Base-by-base conservation (phyloP, 2,329 filamentous ascomycete genomes). In the Phialocephala sp. region DNA sequence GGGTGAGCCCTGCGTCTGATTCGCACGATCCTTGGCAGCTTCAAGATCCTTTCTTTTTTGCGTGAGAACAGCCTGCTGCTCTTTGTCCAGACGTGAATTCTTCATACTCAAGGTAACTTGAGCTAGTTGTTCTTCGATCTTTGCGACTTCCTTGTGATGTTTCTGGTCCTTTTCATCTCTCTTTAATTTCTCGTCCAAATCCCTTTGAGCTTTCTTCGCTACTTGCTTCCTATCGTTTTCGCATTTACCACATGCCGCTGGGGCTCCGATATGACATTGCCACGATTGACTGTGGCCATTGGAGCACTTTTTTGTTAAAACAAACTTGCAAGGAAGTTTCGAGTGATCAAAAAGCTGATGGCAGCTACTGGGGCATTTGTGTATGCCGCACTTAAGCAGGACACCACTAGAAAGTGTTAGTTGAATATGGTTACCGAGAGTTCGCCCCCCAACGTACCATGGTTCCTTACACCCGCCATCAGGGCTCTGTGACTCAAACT, bases 401-500 rank as follows among this genome's bases (percentile, higher is more conserved):
- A 71, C 77, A 1, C 79, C 80, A 74, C 87, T 88, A 59, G 14
- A 9, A 24, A n/a, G 27, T 8, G 37, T 4, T 11, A 15, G 56
- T 76, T 64, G 71, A 65, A 15, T 35, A 32, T 39, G 8, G 55
- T 68, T 62, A 47, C 18, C 12, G 18, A 9, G 32, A 14, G 14
- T 50, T 54, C 63, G 45, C 8, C 27, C 41, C 58, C 36, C 9
- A 60, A 77, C 81, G 75, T 78, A 89, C 87, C 91, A 93, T 22
- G 80, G 80, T 58, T 86, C 80, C 0, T 79, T 78, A 68, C 91
- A 93, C 0, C 91, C 91, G 4, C 91, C 91, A 72, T 93, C 89
- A 0, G 90, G 90, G 45, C 85, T 90, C 20, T 84, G 76, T 0
- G 66, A 73, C 2, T 87, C 84, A 71, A 93, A 93, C 50, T 91